Conservation (phyloP, 2,329 filamentous ascomycete genomes). For the Talaromyces sp. region DNA sequence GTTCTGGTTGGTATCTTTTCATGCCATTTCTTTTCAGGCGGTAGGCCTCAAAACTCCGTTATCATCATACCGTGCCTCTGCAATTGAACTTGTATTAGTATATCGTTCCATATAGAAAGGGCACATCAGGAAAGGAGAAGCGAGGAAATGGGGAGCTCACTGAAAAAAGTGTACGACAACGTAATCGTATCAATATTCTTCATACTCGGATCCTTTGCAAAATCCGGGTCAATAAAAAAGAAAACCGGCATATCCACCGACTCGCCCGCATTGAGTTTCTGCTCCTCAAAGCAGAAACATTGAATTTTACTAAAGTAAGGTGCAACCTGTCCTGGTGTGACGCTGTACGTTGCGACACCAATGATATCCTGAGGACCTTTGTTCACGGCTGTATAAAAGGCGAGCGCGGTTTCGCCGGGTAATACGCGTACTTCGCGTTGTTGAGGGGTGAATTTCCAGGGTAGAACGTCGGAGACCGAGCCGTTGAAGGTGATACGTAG, state of each 20-base stretch:
- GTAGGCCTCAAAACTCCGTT: constrained; percentile 66
- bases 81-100: neutral
- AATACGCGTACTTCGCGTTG: constrained; percentile 94
- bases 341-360: constrained; percentile 94
- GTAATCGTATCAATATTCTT: constrained; percentile 92
- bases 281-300: constrained; percentile 98
- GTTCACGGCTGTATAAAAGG: constrained; percentile 97
- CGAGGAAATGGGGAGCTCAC: constrained; percentile 51
- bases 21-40: constrained; percentile 29
- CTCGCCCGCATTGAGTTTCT: constrained; percentile 89
- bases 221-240: constrained; percentile 96
- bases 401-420: constrained; percentile 91
- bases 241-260: constrained; percentile 99
- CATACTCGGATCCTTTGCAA: constrained; percentile 90
- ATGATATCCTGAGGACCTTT: constrained; percentile 88
- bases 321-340: constrained; percentile 91
- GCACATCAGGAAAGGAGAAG: no score
- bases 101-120: neutral
- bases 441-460: constrained; percentile 96
- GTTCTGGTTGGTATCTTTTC: neutral
- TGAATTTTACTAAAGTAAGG: constrained; percentile 99
- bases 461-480: constrained; percentile 88
- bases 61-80: constrained; percentile 80
- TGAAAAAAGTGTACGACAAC: constrained; percentile 96
- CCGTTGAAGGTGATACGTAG: constrained; percentile 95